Evolutionary conservation across 2,329 filamentous ascomycete genomes (phyloP), one percentile per base, ranked within the genome.

Genomic region (Monilinia fructigena): DNA sequence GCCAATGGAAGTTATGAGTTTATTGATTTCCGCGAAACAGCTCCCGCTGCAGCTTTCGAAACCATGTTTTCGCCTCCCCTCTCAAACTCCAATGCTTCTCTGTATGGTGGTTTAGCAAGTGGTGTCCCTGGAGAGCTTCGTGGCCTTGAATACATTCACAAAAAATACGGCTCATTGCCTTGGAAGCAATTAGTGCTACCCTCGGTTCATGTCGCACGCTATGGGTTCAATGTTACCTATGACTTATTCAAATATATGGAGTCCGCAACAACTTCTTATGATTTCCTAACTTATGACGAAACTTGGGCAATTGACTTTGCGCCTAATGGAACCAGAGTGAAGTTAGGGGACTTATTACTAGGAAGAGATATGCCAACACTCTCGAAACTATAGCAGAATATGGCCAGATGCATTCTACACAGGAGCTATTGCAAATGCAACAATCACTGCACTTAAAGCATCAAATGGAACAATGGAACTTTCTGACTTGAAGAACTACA

Each of bases 291-390:
- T 0, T 82, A 90, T 3, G 87, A 97, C 66, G 87, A 89, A 0
- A 85, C 86, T 4, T 98, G 92, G 89, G 92, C 93, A 0, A 77
- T 90, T 58, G 94, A 97, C 75, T 97, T 97, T 79, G 93, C 92
- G 2, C 92, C 92, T 0, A 87, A 93, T 68, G 94, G 93, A 4
- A 89, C 83, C 0, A 80, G 91, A 3, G 73, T 97, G 0, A 80
- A 83, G 23, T 78, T 93, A 3, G 92, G 91, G 23, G 91, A 96
- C 59, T 89, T 78, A 0, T 92, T 74, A 93, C 89, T 0, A 83
- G 93, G 55, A 90, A 88, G 74, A 85, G 93, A 66, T 96, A 93
- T 75, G 93, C 91, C 71, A 75, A 91, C 68, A 92, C 93, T 0
- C 83, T 98, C 0, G 87, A 94, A 74, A 85, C 82, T 0, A 92